These are phyloP conservation scores for Camelina laxa DNA, from an alignment of 345 rosid species.

Conservation along the genomic window DNA sequence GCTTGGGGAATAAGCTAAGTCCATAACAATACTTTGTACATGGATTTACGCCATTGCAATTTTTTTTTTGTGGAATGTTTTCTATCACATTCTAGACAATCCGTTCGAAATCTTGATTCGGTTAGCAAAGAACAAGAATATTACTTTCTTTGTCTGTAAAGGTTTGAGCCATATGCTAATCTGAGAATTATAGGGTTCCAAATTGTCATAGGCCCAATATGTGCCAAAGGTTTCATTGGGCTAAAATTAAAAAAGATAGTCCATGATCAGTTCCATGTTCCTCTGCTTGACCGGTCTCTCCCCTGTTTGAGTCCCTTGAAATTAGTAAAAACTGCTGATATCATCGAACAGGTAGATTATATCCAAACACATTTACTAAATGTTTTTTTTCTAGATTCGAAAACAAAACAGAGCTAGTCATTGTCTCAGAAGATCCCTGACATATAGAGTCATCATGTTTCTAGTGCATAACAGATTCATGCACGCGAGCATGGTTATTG, in stretches of 20 bases:
- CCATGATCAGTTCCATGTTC: neutral
- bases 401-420: conserved; percentile 15
- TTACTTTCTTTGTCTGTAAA: neutral
- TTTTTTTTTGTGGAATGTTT: too few relatives aligned
- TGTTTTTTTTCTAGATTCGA: conserved; percentile 1
- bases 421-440: conserved; percentile 29
- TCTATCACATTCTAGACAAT: too few relatives aligned
- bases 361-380: neutral
- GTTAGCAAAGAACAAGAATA: neutral
- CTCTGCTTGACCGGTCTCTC: neutral
- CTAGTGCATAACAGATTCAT: conserved; percentile 35
- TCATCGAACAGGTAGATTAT: neutral
- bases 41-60: too few relatives aligned
- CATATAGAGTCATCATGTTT: conserved; percentile 34
- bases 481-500: conserved; percentile 28
- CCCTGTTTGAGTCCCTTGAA: neutral
- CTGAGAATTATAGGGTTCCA: neutral
- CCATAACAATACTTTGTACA: too few relatives aligned
- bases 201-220: neutral
- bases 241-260: neutral
- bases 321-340: neutral
- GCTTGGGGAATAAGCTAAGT: too few relatives aligned
- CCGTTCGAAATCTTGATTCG: neutral
- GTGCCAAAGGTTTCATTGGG: neutral
- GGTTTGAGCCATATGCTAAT: neutral